phyloP scores from a whole-genome alignment of 306 rosid genomes.

The Oxytropis ochrocephala region DNA sequence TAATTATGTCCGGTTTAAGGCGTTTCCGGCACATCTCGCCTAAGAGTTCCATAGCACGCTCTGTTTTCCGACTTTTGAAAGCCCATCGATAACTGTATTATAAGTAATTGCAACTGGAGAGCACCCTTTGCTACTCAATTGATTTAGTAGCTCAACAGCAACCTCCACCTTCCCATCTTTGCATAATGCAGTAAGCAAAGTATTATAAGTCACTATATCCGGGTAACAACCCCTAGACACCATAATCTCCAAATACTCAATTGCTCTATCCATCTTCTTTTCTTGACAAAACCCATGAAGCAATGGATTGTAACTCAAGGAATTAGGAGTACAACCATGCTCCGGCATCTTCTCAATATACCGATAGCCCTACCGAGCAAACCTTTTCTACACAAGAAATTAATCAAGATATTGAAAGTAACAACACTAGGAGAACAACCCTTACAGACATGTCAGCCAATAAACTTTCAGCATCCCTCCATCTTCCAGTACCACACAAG shows the following conservation, averaged over 20 bases:
- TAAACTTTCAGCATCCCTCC: conserved; percentile 89
- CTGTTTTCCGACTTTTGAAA: conserved; percentile 72
- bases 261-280: conserved; percentile 81
- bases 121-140: conserved; percentile 75
- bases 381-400: conserved; percentile 81
- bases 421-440: conserved; percentile 96
- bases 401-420: conserved; percentile 93
- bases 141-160: conserved; percentile 81
- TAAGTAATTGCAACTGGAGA: conserved; percentile 87
- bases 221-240: conserved; percentile 92
- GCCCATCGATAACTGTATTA: conserved; percentile 85
- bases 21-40: conserved; percentile 74
- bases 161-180: conserved; percentile 90
- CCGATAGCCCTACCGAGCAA: conserved; percentile 81
- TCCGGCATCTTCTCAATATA: conserved; percentile 83
- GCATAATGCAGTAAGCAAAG: conserved; percentile 81
- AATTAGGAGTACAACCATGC: conserved; percentile 82
- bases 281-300: conserved; percentile 92
- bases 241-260: conserved; percentile 81
- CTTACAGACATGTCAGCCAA: conserved; percentile 68
- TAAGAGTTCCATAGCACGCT: conserved; percentile 58
- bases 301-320: conserved; percentile 91
- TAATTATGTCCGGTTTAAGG: conserved; percentile 71
- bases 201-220: conserved; percentile 88
- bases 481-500: conserved; percentile 88